Base-by-base conservation (phyloP, 73 alveolate species). In the Durusdinium trenchii region DNA sequence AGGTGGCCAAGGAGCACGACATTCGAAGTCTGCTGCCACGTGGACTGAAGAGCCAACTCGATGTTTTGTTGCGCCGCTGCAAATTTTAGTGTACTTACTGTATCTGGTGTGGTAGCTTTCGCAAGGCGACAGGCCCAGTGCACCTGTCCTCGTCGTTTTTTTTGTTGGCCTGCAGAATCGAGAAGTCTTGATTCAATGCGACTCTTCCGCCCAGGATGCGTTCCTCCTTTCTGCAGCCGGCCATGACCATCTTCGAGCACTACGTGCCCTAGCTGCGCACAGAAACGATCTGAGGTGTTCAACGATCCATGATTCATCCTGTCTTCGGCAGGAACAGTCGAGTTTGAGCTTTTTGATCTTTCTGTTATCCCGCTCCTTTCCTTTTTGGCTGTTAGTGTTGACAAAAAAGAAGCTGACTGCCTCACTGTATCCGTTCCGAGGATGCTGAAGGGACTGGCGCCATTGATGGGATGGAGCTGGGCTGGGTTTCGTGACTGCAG, bases 381-480 rank as follows among this genome's bases (percentile, higher is more conserved):
- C n/a, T n/a, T n/a, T n/a, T n/a, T n/a, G n/a, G n/a, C n/a, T n/a
- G n/a, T n/a, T n/a, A n/a, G n/a, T n/a, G n/a, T n/a, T n/a, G n/a
- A n/a, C n/a, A n/a, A n/a, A n/a, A n/a, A n/a, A n/a, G n/a, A n/a
- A n/a, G n/a, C n/a, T n/a, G n/a, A n/a, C n/a, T n/a, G n/a, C n/a
- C n/a, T n/a, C n/a, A n/a, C n/a, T n/a, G n/a, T n/a, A n/a, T n/a
- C n/a, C n/a, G 1, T 42, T 3, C 23, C 38, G 28, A 91, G 98
- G 98, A 91, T 38, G 87, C 98, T 89, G 71, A 40, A 54, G 64
- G 85, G 45, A 91, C 75, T 48, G 98, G 98, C 62, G 83, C 51
- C 57, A 91, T 91, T n/a, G 98, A 91, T 48, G 89, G 89, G 36
- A 91, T 91, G 98, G 98, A 91, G 83, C n/a, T 91, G 12, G 98